These are phyloP conservation scores for Suillus placidus DNA, from an alignment of 768 basidiomycete species.

Conservation along the genomic window DNA sequence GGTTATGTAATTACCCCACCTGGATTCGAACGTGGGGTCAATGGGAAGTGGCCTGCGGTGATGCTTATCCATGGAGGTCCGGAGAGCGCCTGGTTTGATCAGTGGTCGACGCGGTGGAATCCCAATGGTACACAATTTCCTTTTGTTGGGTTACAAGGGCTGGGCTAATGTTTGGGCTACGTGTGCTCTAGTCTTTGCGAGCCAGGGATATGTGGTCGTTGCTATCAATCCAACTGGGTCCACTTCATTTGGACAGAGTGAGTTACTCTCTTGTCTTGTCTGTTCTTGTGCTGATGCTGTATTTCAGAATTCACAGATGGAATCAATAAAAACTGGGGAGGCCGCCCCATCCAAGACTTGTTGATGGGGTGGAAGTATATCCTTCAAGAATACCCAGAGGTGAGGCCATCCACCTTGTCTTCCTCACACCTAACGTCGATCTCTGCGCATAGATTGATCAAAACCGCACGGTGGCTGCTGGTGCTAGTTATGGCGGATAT, in stretches of 20 bases:
- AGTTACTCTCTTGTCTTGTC: background rate
- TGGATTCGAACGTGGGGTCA: slow-evolving; percentile 67
- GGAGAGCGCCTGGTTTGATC: slow-evolving; percentile 86
- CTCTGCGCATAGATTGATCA: slow-evolving; percentile 57
- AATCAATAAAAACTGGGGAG: slow-evolving; percentile 82
- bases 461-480: slow-evolving; percentile 73
- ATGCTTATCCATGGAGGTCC: slow-evolving; percentile 86
- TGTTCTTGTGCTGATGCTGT: slow-evolving; percentile 2
- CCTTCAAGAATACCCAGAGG: slow-evolving; percentile 70
- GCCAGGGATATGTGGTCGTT: slow-evolving; percentile 87
- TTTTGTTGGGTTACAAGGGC: background rate
- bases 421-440: background rate
- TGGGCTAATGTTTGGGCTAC: background rate
- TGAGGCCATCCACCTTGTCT: slow-evolving; percentile 27
- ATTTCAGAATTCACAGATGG: slow-evolving; percentile 74
- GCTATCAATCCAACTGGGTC: slow-evolving; percentile 94
- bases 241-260: slow-evolving; percentile 90
- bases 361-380: slow-evolving; percentile 74
- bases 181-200: slow-evolving; percentile 64
- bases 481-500: slow-evolving; percentile 86
- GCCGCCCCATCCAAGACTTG: slow-evolving; percentile 81
- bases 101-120: slow-evolving; percentile 94
- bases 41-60: slow-evolving; percentile 77
- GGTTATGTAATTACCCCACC: slow-evolving; percentile 85
- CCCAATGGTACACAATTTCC: slow-evolving; percentile 58